Evolutionary conservation across 768 basidiomycete genomes (phyloP), one percentile per base, ranked within the genome.

Genomic region (Leccinellum albellum): DNA sequence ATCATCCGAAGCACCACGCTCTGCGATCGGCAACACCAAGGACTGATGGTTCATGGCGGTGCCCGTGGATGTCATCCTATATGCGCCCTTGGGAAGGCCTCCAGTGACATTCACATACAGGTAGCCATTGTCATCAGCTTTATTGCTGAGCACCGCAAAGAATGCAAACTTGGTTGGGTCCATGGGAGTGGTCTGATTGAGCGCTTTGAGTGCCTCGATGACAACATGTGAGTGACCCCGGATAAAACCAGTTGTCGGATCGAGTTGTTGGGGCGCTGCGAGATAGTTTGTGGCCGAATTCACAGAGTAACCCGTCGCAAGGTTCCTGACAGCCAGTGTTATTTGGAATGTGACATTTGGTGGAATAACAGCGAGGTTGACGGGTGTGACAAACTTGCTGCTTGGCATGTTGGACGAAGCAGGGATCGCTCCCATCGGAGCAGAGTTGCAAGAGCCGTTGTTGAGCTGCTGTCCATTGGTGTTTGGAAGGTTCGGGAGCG

Each of bases 201-300:
- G 70, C 13, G 78, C 74, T 15, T 65, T 58, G 55, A 89, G 72
- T 51, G 68, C 55, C 70, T 88, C 79, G 53, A 88, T 74, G 44
- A 85, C 84, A 63, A 87, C 70, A 64, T 89, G 87, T 17, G 76
- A 74, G 72, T 87, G 84, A 12, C 87, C 88, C 55, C 79, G 66
- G 63, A 88, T 77, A 44, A 76, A 62, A 53, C 87, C 87, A 10
- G 72, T 62, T 1, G 57, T 61, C 12, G 64, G 50, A 65, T 81
- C 71, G 42, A 82, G 68, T 56, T 82, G 73, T 64, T 82, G 80
- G 46, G 87, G 87, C 7, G 82, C 82, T 29, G 77, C 68, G 55
- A 79, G 77, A 73, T 81, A 87, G 64, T 79, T 86, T 24, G 65
- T 66, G 28, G 75, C 54, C 9, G 82, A 73, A 63, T 85, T 86